These are phyloP conservation scores for Phytophthora crassamura DNA, from an alignment of 352 stramenopile genomes.

Conservation along the genomic window DNA sequence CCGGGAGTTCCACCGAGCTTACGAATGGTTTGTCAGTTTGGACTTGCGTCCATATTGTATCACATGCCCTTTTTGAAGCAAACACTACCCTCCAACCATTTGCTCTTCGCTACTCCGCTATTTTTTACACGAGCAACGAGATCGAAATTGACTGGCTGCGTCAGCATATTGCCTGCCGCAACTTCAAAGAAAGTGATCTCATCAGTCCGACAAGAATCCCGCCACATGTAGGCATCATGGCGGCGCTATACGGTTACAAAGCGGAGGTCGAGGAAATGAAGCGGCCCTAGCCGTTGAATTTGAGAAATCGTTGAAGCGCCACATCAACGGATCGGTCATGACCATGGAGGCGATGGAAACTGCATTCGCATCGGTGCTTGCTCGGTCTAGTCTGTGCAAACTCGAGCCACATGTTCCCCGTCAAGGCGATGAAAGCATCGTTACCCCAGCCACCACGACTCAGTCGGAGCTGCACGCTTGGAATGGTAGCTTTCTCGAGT, in stretches of 20 bases:
- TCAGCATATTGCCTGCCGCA: not conserved
- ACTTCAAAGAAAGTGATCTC: slow-evolving; percentile 2
- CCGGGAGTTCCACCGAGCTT: slow-evolving; percentile 4
- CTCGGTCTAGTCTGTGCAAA: no score
- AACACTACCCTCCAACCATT: not conserved
- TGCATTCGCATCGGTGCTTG: no score
- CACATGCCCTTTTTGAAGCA: not conserved
- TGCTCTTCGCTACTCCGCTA: slow-evolving; percentile 2
- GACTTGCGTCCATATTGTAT: slow-evolving; percentile 3
- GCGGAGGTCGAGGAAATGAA: not conserved
- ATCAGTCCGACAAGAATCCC: slow-evolving; percentile 17
- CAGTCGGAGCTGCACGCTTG: no score
- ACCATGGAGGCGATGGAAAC: no score
- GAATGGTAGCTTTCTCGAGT: no score
- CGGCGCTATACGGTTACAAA: slow-evolving; percentile 2
- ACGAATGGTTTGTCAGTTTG: slow-evolving; percentile 11
- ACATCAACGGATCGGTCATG: no score
- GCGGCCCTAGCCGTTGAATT: no score
- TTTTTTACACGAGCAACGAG: not conserved
- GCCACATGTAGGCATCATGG: slow-evolving; percentile 12
- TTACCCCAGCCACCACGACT: no score
- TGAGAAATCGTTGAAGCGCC: no score
- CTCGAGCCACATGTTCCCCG: no score
- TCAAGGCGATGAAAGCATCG: no score
- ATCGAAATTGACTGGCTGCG: not conserved